Base-by-base conservation (phyloP, 257 asterid genomes). In the Mitragyna speciosa region DNA sequence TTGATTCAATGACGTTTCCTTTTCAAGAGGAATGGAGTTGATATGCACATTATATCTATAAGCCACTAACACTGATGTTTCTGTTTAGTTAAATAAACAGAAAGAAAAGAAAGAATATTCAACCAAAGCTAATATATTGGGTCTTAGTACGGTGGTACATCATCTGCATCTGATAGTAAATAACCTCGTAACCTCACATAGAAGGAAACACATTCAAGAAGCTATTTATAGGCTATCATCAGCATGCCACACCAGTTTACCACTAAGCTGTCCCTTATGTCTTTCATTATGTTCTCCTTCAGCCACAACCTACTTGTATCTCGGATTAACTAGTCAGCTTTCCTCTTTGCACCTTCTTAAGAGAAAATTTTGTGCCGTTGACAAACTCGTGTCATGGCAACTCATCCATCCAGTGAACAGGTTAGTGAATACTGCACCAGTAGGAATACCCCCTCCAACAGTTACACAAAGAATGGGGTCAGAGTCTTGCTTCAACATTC, bases 281-380 rank as follows among this genome's bases (percentile, higher is more conserved):
- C 63, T 72, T 72, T 48, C 54, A 48, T 2, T 26, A 43, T 72
- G 61, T 7, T 72, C 61, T 48, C 58, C 76, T 41, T 70, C 74
- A 6, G 6, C 63, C 36, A 71, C 59, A n/a, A 71, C 58, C 54
- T 11, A 3, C 75, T 71, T 71, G 45, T 2, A 9, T 70, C 28
- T 41, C 4, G 52, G 39, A 71, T 54, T 52, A n/a, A 22, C 24
- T 5, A 17, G 63, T 52, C 65, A 26, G 39, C 51, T 52, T 52
- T 54, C 49, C 20, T 17, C 58, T 51, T 51, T 31, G 77, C 36
- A 51, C 16, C 47, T 73, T 52, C 24, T 15, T 5, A 28, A 31
- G 28, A 20, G 66, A 52, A 52, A 48, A 7, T 8, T 30, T 30
- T 16, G 3, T 30, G 8, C 31, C 52, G 43, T 28, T 73, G 5